Evolutionary conservation across 208 protist genomes (phyloP).

Genomic region (Trypanosoma rangeli): DNA sequence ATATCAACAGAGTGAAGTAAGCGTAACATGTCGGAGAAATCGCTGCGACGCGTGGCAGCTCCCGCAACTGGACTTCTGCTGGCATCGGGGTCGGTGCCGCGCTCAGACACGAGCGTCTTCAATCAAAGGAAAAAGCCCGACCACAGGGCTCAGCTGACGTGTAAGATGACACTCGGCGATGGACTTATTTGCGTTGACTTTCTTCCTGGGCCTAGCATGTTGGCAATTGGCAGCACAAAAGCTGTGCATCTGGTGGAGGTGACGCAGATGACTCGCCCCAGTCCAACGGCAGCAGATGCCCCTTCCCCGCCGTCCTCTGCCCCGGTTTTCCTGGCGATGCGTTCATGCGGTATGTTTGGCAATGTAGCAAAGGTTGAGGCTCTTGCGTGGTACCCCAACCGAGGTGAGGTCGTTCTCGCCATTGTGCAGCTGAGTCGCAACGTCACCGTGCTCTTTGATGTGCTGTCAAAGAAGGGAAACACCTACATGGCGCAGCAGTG

Average conservation of each 20-base stretch:
- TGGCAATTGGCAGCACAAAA: constrained; percentile 72
- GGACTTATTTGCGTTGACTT: constrained; percentile 69
- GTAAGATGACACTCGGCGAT: constrained; percentile 43
- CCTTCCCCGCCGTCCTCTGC: neutral
- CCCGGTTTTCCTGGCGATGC: constrained; percentile 40
- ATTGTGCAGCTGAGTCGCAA: constrained; percentile 62
- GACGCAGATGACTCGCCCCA: constrained; percentile 16
- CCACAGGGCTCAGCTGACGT: neutral
- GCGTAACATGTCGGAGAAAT: neutral
- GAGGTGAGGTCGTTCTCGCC: constrained; percentile 64
- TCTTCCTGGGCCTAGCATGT: constrained; percentile 53
- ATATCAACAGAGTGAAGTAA: neutral
- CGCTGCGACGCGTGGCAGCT: neutral
- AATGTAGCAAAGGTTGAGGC: constrained; percentile 70
- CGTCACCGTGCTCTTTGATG: constrained; percentile 81
- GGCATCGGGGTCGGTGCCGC: neutral
- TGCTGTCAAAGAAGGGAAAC: constrained; percentile 55
- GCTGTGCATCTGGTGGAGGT: constrained; percentile 77
- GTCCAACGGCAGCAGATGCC: neutral
- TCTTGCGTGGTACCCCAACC: constrained; percentile 75
- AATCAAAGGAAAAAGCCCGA: constrained; percentile 16
- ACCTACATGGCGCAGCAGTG: constrained; percentile 72
- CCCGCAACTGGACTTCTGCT: neutral
- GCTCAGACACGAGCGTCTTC: neutral
- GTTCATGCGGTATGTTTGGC: constrained; percentile 54